Evolutionary conservation across 1,139 yeast species (phyloP), one percentile per base, ranked within the genome.

Genomic region (Geotrichum macrosporum): DNA sequence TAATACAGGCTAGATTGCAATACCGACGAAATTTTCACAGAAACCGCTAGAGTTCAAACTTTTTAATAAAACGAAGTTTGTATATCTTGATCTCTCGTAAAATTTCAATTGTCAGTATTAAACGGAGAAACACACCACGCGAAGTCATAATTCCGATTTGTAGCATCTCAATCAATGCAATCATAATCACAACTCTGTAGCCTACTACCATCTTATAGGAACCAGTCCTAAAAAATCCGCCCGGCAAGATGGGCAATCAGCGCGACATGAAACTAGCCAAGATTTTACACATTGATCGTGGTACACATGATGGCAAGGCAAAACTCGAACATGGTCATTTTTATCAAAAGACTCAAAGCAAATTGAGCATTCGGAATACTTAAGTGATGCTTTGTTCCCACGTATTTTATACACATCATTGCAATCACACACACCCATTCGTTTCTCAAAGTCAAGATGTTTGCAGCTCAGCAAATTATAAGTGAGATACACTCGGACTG

Each of bases 231-330:
- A 8, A 8, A 37, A 37, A 24, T 37, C 41, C 21, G 10, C 26
- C 33, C 41, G 20, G 19, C 41, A 37, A n/a, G 41, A 26, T 10
- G 41, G 41, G 15, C 41, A 37, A 15, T 37, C 21, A 12, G 41
- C 34, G 19, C n/a, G 16, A 24, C 41, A 37, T 2, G 41, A 15
- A 3, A 37, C 41, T 5, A 37, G 22, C 41, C 41, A 37, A 5
- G 29, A 31, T 20, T 29, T 37, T n/a, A 37, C 34, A 18, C 41
- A 37, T 26, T 10, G 2, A 5, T 27, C 41, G 13, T 37, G 41
- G 34, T 37, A 37, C 10, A 37, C 41, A 37, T 37, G 41, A 2
- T 24, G 24, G 22, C 41, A 37, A 1, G 41, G 33, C 13, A 37
- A 15, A 6, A 29, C n/a, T 13, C 41, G 15, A 10, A 37, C 41